These are phyloP conservation scores for Phytomonas francai DNA, from an alignment of 208 protist species.

Conservation along the genomic window DNA sequence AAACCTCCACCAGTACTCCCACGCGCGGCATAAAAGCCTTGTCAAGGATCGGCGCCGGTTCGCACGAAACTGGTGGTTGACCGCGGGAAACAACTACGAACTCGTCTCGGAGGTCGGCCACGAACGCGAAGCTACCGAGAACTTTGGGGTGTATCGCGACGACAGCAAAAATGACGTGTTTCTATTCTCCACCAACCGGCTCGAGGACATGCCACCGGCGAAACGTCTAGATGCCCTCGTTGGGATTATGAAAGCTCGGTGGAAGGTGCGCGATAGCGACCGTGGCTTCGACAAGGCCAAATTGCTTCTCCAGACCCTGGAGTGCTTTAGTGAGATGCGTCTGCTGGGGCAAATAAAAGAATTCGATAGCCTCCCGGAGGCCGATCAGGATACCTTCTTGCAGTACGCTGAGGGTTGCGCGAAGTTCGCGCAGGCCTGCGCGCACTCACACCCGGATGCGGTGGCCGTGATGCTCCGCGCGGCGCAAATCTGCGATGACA, in stretches of 20 bases:
- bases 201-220: constrained; percentile 63
- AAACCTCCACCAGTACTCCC: constrained; percentile 85
- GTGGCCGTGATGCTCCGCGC: constrained; percentile 70
- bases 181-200: constrained; percentile 61
- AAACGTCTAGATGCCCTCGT: constrained; percentile 67
- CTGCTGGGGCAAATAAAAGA: constrained; percentile 37
- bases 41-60: constrained; percentile 74
- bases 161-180: constrained; percentile 68
- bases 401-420: constrained; percentile 78
- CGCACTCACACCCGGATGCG: constrained; percentile 78
- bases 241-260: constrained; percentile 55
- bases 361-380: constrained; percentile 57
- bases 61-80: constrained; percentile 77
- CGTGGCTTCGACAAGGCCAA: constrained; percentile 86
- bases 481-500: constrained; percentile 84
- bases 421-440: constrained; percentile 62
- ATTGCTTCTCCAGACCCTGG: constrained; percentile 65
- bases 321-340: constrained; percentile 88
- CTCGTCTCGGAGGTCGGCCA: constrained; percentile 72
- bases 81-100: constrained; percentile 82
- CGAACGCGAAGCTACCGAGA: constrained; percentile 83
- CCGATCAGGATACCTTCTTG: constrained; percentile 82
- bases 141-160: constrained; percentile 62
- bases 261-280: constrained; percentile 76
- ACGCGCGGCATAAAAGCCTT: constrained; percentile 83